Conservation (phyloP, 2,329 filamentous ascomycete species). For the Hymenoscyphus albidus region DNA sequence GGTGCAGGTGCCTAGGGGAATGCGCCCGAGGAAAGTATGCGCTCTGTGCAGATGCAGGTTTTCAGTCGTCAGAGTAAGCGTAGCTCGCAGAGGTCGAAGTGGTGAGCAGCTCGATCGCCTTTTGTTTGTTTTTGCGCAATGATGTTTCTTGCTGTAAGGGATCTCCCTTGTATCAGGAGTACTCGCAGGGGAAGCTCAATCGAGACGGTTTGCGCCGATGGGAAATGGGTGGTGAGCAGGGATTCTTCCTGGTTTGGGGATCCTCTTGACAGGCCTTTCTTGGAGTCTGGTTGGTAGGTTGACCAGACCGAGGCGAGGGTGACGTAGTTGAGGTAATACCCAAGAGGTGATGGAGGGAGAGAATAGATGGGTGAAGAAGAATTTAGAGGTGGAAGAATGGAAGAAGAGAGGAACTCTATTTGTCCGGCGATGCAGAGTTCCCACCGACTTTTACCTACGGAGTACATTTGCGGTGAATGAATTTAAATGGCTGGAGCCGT, state of each 20-base stretch:
- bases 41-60: neutral
- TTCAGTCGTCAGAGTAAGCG: neutral
- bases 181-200: neutral
- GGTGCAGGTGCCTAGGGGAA: neutral
- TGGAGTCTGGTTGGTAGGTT: neutral
- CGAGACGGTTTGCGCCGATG: slow-evolving; percentile 7
- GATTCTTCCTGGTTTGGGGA: slow-evolving; percentile 20
- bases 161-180: neutral
- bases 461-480: neutral
- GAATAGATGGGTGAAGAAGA: slow-evolving; percentile 6
- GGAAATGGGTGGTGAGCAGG: slow-evolving; percentile 13
- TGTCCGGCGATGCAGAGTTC: neutral
- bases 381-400: neutral
- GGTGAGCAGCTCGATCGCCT: neutral
- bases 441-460: neutral
- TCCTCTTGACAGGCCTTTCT: neutral
- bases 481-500: slow-evolving; percentile 1
- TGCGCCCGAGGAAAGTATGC: neutral
- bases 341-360: slow-evolving; percentile 6
- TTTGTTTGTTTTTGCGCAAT: neutral
- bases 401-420: neutral
- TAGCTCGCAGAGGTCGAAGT: neutral
- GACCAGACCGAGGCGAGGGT: slow-evolving; percentile 8
- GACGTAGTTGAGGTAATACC: slow-evolving; percentile 21
- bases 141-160: neutral